A percentile compares a stretch with the other conserved stretches of the same genome.
Evolutionary conservation across 176 grass and related monocot species (phyloP).

Genomic region (Leersia perrieri): DNA sequence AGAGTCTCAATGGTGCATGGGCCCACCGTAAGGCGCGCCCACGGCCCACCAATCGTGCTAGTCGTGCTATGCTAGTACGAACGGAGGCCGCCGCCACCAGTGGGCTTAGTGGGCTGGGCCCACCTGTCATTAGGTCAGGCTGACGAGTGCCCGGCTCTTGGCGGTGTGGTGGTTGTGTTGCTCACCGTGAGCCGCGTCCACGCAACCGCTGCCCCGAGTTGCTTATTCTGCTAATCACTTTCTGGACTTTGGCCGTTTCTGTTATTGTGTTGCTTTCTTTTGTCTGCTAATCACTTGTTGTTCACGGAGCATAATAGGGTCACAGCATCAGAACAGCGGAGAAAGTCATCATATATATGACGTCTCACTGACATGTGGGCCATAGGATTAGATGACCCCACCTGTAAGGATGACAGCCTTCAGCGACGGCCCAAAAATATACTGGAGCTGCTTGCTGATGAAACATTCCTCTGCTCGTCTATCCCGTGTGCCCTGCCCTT

Average conservation of each 20-base stretch:
- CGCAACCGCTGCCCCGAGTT: not conserved
- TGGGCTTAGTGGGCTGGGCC: not conserved
- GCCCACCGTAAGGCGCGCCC: not conserved
- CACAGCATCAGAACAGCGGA: not conserved
- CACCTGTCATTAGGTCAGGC: not conserved
- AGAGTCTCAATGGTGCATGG: slow-evolving; percentile 7
- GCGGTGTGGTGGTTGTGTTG: not conserved
- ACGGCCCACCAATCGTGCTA: slow-evolving; percentile 4
- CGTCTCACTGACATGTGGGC: not conserved
- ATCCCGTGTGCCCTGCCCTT: slow-evolving; percentile 18
- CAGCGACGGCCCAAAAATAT: not conserved
- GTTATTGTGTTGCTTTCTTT: slow-evolving; percentile 1
- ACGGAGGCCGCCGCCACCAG: slow-evolving; percentile 3
- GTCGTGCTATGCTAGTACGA: not conserved
- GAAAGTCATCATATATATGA: fast-evolving
- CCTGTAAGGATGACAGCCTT: not conserved
- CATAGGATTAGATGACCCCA: not conserved
- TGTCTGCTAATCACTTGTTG: not conserved
- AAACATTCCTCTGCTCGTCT: not conserved
- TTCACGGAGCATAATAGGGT: not conserved
- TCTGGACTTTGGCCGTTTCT: not conserved
- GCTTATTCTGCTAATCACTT: not conserved
- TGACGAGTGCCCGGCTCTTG: not conserved
- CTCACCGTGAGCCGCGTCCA: slow-evolving; percentile 35
- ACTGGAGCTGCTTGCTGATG: not conserved